These are phyloP conservation scores for Ophiobolus disseminans DNA, from an alignment of 2,329 filamentous ascomycete species.

Conservation along the genomic window DNA sequence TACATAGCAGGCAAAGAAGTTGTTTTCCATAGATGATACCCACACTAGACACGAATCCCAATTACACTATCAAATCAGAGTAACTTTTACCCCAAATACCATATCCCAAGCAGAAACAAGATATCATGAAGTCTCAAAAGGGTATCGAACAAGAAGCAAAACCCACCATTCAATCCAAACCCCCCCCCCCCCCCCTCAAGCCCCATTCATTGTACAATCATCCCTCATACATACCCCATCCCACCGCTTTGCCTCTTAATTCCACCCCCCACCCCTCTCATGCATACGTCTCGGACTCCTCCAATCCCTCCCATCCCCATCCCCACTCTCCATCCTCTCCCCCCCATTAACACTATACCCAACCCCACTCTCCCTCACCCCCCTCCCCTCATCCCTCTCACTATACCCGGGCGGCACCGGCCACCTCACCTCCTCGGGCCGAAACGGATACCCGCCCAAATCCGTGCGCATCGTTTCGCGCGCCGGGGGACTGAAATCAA, in stretches of 20 bases:
- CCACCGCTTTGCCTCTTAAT: background rate
- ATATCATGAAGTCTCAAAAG: background rate
- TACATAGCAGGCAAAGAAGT: background rate
- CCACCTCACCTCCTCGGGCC: slow-evolving; percentile 22
- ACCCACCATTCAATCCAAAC: background rate
- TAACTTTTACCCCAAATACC: background rate
- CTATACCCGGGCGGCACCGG: slow-evolving; percentile 26
- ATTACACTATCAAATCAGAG: too few relatives aligned
- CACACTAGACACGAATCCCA: too few relatives aligned
- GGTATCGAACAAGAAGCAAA: background rate
- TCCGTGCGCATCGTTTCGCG: slow-evolving; percentile 17
- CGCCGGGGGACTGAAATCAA: slow-evolving; percentile 8
- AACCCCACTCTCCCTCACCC: slow-evolving; percentile 8
- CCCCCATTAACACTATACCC: slow-evolving; percentile 15
- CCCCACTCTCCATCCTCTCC: background rate
- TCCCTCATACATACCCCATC: background rate
- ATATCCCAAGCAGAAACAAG: background rate
- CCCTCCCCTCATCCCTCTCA: slow-evolving; percentile 7
- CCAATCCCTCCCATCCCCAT: background rate
- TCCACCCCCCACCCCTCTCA: slow-evolving; percentile 11
- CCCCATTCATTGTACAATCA: background rate
- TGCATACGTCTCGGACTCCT: slow-evolving; percentile 13
- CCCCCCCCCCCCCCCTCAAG: background rate
- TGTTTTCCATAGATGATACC: background rate
- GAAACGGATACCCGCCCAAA: slow-evolving; percentile 24